Base-by-base conservation (phyloP, 495 filamentous ascomycete genomes). In the Talaromyces nanjingensis region DNA sequence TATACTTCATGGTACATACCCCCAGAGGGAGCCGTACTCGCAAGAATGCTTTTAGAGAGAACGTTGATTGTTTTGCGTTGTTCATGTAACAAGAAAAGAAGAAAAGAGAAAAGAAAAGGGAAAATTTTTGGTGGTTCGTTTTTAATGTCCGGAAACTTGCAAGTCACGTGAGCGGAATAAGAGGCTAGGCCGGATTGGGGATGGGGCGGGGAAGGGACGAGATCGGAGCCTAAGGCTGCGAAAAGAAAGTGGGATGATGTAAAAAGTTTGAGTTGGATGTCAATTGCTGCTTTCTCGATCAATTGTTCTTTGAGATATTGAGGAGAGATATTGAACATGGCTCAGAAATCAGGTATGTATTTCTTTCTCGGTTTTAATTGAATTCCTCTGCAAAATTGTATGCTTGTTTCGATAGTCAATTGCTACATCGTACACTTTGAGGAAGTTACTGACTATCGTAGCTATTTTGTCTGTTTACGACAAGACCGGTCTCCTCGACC, bases 401-500 rank as follows among this genome's bases (percentile, higher is more conserved):
- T 52, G n/a, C 33, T 64, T 37, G 60, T 69, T n/a, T 47, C 42
- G n/a, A 47, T 4, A 29, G 27, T 29, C 39, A 45, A 45, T n/a
- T 45, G 39, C 16, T 54, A 54, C 9, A 6, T 6, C 0, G 1
- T 4, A 22, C 52, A 4, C 53, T 72, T 52, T 60, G 58, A 64
- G 59, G 69, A 65, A 65, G 63, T 52, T 65, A 64, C 42, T 67
- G 45, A 71, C 45, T 58, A 61, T 82, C 79, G 11, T 4, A 88
- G 94, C 94, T 49, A 98, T 98, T 70, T 84, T 98, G 71, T 97
- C 92, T 67, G 96, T 98, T 81, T 98, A 93, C 73, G 90, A 98
- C 81, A 98, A 98, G 88, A 97, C 93, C 62, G 94, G 94, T 59
- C 84, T 98, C 63, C 79, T 98, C 53, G 94, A 98, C 77, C 84